Evolutionary conservation across 164 flowering plant species (phyloP).

Genomic region (Stephania japonica): DNA sequence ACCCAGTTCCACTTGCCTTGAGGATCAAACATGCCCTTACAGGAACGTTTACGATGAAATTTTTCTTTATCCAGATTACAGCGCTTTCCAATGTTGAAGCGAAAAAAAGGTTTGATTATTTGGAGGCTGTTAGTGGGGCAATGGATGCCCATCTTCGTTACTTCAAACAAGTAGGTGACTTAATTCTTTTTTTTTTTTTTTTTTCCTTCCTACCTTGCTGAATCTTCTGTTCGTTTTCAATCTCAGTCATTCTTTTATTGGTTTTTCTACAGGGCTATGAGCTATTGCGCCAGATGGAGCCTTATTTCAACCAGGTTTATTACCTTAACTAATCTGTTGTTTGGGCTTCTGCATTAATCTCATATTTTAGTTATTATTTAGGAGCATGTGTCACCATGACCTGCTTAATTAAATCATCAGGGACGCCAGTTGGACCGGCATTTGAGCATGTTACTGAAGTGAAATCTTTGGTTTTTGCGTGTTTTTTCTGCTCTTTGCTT

Average conservation of each 20-base stretch:
- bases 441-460: background rate
- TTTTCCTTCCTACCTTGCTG: background rate
- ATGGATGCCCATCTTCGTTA: conserved; percentile 98
- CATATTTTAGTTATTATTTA: background rate
- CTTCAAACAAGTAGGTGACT: conserved; percentile 67
- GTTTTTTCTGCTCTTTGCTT: background rate
- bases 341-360: background rate
- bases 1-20: background rate
- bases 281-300: conserved; percentile 96
- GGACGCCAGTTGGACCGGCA: background rate
- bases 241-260: conserved; percentile 9
- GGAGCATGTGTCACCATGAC: background rate
- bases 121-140: conserved; percentile 94
- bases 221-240: conserved; percentile 4
- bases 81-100: conserved; percentile 89
- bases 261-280: conserved; percentile 73
- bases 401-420: background rate
- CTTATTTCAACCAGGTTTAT: conserved; percentile 85
- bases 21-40: background rate
- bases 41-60: background rate
- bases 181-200: background rate
- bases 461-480: too few species aligned
- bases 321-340: background rate
- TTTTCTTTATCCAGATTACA: conserved; percentile 48
- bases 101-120: conserved; percentile 87